Evolutionary conservation across 1,139 yeast genomes (phyloP).

Genomic region (Yamadazyma sp.): DNA sequence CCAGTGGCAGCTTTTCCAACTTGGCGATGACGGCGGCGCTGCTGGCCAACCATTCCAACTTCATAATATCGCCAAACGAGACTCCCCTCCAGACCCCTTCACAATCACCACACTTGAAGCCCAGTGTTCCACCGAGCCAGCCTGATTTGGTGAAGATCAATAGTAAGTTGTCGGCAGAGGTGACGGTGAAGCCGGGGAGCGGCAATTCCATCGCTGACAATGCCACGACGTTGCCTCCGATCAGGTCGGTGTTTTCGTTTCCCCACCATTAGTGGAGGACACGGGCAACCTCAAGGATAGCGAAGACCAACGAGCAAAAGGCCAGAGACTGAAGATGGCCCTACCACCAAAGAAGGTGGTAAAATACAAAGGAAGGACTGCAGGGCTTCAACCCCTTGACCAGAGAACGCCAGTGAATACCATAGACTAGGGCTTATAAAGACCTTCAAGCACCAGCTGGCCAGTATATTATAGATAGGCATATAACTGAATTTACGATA

Average conservation of each 20-base stretch:
- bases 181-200: slow-evolving; percentile 20
- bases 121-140: slow-evolving; percentile 12
- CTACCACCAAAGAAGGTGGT: too few relatives aligned
- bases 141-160: slow-evolving; percentile 10
- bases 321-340: too few relatives aligned
- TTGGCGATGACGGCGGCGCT: slow-evolving; percentile 9
- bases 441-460: too few relatives aligned
- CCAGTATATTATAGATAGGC: too few relatives aligned
- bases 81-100: slow-evolving; percentile 47
- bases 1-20: slow-evolving; percentile 20
- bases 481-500: too few relatives aligned
- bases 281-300: too few relatives aligned
- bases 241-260: slow-evolving; percentile 34
- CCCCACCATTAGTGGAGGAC: slow-evolving; percentile 2
- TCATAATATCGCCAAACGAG: slow-evolving; percentile 33
- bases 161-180: slow-evolving; percentile 7
- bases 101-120: slow-evolving; percentile 42
- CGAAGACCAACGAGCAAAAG: too few relatives aligned
- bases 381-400: too few relatives aligned
- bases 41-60: slow-evolving; percentile 14
- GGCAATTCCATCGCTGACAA: slow-evolving; percentile 34
- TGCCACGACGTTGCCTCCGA: slow-evolving; percentile 47
- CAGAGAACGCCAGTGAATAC: too few relatives aligned
- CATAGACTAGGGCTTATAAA: too few relatives aligned
- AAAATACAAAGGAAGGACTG: too few relatives aligned